Base-by-base conservation (phyloP, 2,329 filamentous ascomycete species). In the Endoconidiophora polonica region DNA sequence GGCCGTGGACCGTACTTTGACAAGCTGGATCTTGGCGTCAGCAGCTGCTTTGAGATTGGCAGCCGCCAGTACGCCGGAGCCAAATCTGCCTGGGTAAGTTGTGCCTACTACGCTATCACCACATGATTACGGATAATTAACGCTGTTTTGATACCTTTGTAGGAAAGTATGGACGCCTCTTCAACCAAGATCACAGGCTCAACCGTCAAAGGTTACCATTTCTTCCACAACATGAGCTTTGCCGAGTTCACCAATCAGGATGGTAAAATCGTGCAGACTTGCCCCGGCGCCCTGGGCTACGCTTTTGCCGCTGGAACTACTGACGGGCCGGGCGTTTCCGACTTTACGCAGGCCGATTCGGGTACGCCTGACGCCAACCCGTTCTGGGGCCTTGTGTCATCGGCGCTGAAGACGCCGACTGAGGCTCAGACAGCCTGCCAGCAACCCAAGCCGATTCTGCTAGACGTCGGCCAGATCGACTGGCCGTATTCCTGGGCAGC, bases 241-340 rank as follows among this genome's bases (percentile, higher is more conserved):
- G 90, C 81, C 61, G 72, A 70, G 0, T 91, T 94, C 60, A 67
- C 68, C 9, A 74, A 88, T 4, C 72, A 77, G 2, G 87, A 93
- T 58, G 82, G 83, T 48, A 79, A 77, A 1, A 65, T 68, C 44
- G 83, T 81, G 18, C 71, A 69, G 38, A 94, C 87, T 0, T 94
- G 88, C 58, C 81, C 86, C 14, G 87, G 86, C 0, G 86, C 86
- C 0, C 68, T 95, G 49, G 88, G 88, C 2, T 90, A 90, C 61
- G 86, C 83, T 0, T 95, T 95, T 59, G 87, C 87, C 1, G 88
- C 83, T 3, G 88, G 88, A 18, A 95, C 88, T 0, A 84, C 84
- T 0, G 88, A 95, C 58, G 85, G 88, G 0, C 87, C 88, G 0
- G 88, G 88, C 2, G 77, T 77, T 0, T 91, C 93, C 58, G 88